Evolutionary conservation across 257 asterid species (phyloP).

Genomic region (Gentiana macrophylla): DNA sequence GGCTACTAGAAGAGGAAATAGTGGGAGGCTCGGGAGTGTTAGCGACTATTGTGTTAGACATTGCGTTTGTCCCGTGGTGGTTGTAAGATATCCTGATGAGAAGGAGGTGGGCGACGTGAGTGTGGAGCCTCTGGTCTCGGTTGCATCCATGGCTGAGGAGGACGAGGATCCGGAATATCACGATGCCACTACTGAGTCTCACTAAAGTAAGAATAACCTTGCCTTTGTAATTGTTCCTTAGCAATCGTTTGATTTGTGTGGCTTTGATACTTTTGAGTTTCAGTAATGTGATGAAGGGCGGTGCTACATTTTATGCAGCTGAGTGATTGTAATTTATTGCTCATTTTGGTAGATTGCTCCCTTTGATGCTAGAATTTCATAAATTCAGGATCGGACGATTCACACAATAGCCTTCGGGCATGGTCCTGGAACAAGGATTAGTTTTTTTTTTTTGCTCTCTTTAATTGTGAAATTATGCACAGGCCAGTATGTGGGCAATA

Average conservation of each 20-base stretch:
- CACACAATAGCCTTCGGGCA: no score
- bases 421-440: no score
- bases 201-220: constrained; percentile 36
- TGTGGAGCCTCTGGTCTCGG: constrained; percentile 41
- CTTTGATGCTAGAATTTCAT: neutral
- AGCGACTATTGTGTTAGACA: constrained; percentile 98
- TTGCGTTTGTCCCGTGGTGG: constrained; percentile 90
- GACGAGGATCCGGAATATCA: constrained; percentile 70
- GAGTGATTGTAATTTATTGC: neutral
- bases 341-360: neutral
- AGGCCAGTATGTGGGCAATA: no score
- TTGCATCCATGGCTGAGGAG: constrained; percentile 48
- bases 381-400: neutral
- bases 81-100: constrained; percentile 72
- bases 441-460: no score
- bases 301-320: neutral
- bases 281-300: neutral
- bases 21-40: constrained; percentile 85
- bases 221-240: neutral
- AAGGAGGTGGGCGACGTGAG: constrained; percentile 29
- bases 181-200: constrained; percentile 55
- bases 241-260: neutral
- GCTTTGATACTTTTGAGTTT: neutral
- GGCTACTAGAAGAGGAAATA: constrained; percentile 57
- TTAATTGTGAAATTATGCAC: no score